Base-by-base conservation (phyloP, 2,329 filamentous ascomycete species). In the Alternaria triticimaculans region DNA sequence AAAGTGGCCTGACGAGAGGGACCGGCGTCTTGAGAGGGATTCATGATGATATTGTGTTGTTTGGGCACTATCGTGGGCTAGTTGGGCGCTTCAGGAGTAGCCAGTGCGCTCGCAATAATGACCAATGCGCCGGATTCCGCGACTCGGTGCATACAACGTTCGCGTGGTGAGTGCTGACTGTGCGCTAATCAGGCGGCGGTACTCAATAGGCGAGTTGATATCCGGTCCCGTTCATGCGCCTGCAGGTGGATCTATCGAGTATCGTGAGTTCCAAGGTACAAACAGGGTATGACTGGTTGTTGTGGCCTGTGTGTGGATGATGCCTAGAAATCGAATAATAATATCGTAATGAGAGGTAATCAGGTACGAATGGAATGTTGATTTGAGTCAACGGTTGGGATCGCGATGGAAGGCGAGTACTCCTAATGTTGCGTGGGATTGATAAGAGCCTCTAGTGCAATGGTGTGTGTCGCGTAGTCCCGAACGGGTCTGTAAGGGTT, bases 21-120 rank as follows among this genome's bases (percentile, higher is more conserved):
- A 15, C 64, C 65, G 25, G 60, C 53, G 64, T 71, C 64, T 33
- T 74, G 70, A 60, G 65, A 72, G 66, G 72, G 62, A 46, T 72
- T 66, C 75, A 77, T 77, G 21, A n/a, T 71, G 66, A 55, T 69
- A 67, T 68, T 71, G 60, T 74, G 71, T 45, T 54, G 33, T 48
- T 56, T 63, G 63, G 56, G 58, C 60, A 62, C 58, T 50, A 56
- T 58, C 58, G 30, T 46, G 30, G 53, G 43, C 33, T 51, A 62
- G 51, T 50, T 63, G 44, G 48, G 62, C 50, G 55, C 63, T n/a
- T 49, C 57, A 49, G 55, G 28, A 56, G 41, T 44, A 30, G 48
- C 46, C 56, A 60, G 50, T 53, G 48, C 49, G 58, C 37, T 62
- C 64, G 60, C 55, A 58, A 61, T 21, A 50, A 61, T 60, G 60